Base-by-base conservation (phyloP, 2,329 filamentous ascomycete species). In the Aspergillus sp. region DNA sequence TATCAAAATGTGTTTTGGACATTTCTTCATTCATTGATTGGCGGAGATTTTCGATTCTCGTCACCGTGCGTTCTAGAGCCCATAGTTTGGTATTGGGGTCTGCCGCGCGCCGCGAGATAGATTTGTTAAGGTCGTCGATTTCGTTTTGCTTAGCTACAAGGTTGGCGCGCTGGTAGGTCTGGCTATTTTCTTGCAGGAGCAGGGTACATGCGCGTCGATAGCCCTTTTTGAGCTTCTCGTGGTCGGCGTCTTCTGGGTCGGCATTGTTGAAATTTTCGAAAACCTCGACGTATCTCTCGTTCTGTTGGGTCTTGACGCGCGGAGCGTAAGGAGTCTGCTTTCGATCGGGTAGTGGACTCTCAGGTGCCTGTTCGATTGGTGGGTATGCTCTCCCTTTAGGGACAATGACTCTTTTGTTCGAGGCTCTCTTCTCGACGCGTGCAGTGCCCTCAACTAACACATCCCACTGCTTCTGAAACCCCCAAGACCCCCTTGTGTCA, bases 271-370 rank as follows among this genome's bases (percentile, higher is more conserved):
- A 25, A 17, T 43, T 49, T 37, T 64, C 49, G 23, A 71, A 57
- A 6, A 50, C 27, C 8, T 60, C 55, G 1, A 61, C 27, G 4
- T 64, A n/a, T 12, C 56, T 57, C 7, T 77, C 68, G 44, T 77
- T 70, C 64, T 76, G 80, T 0, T 62, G 59, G 6, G 66, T 67
- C 33, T 48, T 62, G 8, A 75, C 69, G 27, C 83, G 78, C 2
- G 72, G 70, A 4, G 77, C 46, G 52, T 72, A 69, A 15, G 63
- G 64, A 14, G 57, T 15, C 4, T 58, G 50, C 21, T 52, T 63
- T 51, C 56, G 50, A 11, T 57, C 63, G 3, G 55, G 54, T 9
- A 61, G 57, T 4, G 62, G 59, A 27, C 56, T 56, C n/a, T 65
- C 50, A 0, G 70, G 70, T 4, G 70, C 70, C 11, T 64, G 37